Evolutionary conservation across 2,329 filamentous ascomycete genomes (phyloP), one percentile per base, ranked within the genome.

Genomic region (Fusarium coicis): DNA sequence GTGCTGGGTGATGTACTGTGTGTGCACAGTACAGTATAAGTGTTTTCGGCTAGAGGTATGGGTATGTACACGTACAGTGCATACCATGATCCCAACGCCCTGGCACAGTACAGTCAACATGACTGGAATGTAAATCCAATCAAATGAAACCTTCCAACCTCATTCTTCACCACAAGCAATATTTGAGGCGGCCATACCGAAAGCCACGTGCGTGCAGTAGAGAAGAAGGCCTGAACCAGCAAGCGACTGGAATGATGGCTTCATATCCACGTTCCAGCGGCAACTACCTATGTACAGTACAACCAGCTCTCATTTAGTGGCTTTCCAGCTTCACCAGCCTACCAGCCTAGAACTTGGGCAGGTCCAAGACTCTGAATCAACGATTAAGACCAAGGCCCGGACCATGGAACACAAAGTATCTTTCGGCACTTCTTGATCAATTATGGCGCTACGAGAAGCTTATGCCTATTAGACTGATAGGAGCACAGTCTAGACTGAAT

Each of bases 161-260:
- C 23, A 30, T 11, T 30, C 49, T 36, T 15, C 11, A 55, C 26
- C 9, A 53, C 42, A 26, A 47, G 30, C 26, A 10, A 26, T 19
- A 23, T 28, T 19, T 14, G 21, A n/a, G 36, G 6, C 18, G 10
- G 19, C 14, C n/a, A 8, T 6, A 16, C 16, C 18, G 3, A 19
- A 12, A 56, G 12, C 54, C 44, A 70, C 40, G 52, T 55, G 61
- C 37, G 14, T 54, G 60, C 42, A 11, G 18, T 21, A 39, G 10
- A 30, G 26, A 14, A n/a, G 26, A n/a, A 21, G 16, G 15, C 26
- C 30, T 23, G 15, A 39, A 28, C 21, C 34, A 39, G 23, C 21
- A 26, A 28, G 14, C 21, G 40, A 28, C 42, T 70, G 68, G 62
- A 55, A 71, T 66, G 67, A 28, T 44, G 67, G 42, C 50, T 36